A percentile compares a stretch with the other conserved stretches of the same genome.
phyloP scores from a whole-genome alignment of 495 filamentous ascomycete species.

The Aspergillus incahuasiensis region DNA sequence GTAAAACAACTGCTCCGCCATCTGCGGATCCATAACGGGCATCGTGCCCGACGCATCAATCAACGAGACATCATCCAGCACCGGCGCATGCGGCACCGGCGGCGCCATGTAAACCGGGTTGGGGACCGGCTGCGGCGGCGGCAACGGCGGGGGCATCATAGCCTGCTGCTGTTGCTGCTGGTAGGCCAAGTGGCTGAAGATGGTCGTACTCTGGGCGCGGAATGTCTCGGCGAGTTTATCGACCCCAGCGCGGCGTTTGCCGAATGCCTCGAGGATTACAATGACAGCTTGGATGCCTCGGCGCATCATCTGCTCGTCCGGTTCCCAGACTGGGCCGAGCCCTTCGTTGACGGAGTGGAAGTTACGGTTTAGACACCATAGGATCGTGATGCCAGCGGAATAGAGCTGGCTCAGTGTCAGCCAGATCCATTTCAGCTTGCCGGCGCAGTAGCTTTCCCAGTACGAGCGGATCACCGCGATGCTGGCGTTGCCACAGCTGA shows the following conservation, averaged over 20 bases:
- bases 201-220: conserved; percentile 41
- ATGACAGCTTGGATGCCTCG: conserved; percentile 43
- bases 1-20: conserved; percentile 40
- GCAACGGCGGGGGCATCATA: conserved; percentile 13
- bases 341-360: conserved; percentile 41
- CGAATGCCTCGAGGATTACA: conserved; percentile 47
- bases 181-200: conserved; percentile 44
- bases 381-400: conserved; percentile 46
- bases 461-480: conserved; percentile 48
- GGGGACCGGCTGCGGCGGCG: conserved; percentile 19
- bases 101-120: conserved; percentile 18
- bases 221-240: conserved; percentile 44
- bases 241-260: conserved; percentile 43
- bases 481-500: conserved; percentile 47
- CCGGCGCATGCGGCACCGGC: conserved; percentile 38
- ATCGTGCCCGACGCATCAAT: conserved; percentile 33
- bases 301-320: conserved; percentile 45
- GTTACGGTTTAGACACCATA: conserved; percentile 47
- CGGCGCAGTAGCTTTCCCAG: conserved; percentile 44
- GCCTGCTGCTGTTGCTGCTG: conserved; percentile 25
- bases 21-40: conserved; percentile 37
- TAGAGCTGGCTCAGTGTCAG: conserved; percentile 50
- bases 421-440: conserved; percentile 53
- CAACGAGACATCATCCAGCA: conserved; percentile 40
- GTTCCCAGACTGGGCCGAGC: conserved; percentile 35